phyloP scores from a whole-genome alignment of 257 asterid species.

The Leptodermis oblonga region DNA sequence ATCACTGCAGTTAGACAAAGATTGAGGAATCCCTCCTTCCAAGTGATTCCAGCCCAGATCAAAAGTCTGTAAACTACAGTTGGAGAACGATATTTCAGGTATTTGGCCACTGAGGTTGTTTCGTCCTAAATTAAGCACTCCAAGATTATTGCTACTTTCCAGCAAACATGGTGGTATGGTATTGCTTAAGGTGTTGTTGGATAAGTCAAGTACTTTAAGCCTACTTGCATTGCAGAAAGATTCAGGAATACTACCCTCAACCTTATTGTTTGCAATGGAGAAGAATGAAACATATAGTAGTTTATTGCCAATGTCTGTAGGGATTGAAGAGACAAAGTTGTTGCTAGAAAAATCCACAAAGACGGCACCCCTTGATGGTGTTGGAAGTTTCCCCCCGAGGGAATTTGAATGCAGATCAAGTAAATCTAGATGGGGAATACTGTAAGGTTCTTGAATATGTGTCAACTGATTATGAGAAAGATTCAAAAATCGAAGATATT shows the following conservation, averaged over 20 bases:
- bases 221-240: constrained; percentile 48
- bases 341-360: constrained; percentile 30
- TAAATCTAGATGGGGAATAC: constrained; percentile 16
- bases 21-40: constrained; percentile 37
- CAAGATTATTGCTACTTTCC: constrained; percentile 10
- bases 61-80: constrained; percentile 34
- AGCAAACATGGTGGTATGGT: constrained; percentile 44
- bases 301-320: constrained; percentile 21
- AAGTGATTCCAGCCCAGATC: constrained; percentile 43
- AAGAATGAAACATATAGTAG: constrained; percentile 16
- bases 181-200: constrained; percentile 41
- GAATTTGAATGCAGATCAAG: constrained; percentile 50
- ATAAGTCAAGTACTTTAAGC: constrained; percentile 47
- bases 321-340: constrained; percentile 22
- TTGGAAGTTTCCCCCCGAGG: constrained; percentile 36
- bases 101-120: constrained; percentile 40
- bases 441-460: constrained; percentile 41
- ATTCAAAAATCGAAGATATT: constrained; percentile 29
- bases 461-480: constrained; percentile 45
- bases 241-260: constrained; percentile 41
- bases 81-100: constrained; percentile 26
- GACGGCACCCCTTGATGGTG: constrained; percentile 12
- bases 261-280: constrained; percentile 42
- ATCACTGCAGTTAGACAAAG: constrained; percentile 38
- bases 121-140: constrained; percentile 37